These are phyloP conservation scores for Ganoderma lucidum DNA, from an alignment of 1,284 basidiomycete genomes.

Conservation along the genomic window DNA sequence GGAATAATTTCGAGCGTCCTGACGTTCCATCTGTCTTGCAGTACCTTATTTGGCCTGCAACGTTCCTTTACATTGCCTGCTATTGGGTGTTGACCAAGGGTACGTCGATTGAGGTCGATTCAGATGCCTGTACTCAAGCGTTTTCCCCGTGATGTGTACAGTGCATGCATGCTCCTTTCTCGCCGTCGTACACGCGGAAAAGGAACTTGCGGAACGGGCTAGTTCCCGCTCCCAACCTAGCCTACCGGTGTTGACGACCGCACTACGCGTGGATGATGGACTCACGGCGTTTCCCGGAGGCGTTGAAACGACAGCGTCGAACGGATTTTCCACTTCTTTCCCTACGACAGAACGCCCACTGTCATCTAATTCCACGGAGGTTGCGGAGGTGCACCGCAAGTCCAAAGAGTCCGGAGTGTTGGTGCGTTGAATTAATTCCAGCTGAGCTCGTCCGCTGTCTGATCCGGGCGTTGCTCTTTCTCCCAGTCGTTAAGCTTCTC, in stretches of 20 bases:
- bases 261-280: conserved; percentile 20
- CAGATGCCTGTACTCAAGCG: background rate
- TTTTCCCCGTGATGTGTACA: background rate
- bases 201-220: conserved; percentile 17
- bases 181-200: conserved; percentile 24
- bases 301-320: background rate
- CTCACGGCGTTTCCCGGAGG: background rate
- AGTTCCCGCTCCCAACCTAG: background rate
- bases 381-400: conserved; percentile 1
- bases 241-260: conserved; percentile 20
- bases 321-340: background rate
- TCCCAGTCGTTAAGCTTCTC: background rate
- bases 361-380: background rate
- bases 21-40: background rate
- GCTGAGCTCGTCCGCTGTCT: background rate
- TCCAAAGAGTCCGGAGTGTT: background rate
- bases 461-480: background rate
- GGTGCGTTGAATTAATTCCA: background rate
- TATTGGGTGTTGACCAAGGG: conserved; percentile 24
- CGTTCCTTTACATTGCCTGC: conserved; percentile 6
- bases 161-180: conserved; percentile 29
- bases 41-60: background rate
- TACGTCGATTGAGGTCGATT: background rate
- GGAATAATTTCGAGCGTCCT: background rate
- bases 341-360: background rate